These are phyloP conservation scores for Dryas octopetala DNA, from an alignment of 306 rosid genomes.

Conservation along the genomic window DNA sequence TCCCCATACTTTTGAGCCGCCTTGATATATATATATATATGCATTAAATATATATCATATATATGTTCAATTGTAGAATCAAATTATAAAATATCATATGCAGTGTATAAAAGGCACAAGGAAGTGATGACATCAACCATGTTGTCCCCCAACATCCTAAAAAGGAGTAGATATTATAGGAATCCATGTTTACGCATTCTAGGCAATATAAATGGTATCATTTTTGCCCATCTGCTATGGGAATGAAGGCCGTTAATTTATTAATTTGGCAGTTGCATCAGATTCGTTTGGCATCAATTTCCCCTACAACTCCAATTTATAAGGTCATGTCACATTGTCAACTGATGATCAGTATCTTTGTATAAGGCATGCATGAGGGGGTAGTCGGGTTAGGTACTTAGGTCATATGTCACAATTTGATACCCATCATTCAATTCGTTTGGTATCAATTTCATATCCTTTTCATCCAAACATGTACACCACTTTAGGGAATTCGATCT, in stretches of 20 bases:
- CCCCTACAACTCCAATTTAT: not conserved
- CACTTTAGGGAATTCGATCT: conserved; percentile 4
- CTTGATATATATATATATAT: too few species aligned
- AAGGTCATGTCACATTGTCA: not conserved
- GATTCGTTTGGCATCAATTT: conserved; percentile 14
- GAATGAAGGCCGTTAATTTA: not conserved
- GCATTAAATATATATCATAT: too few species aligned
- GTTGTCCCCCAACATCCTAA: not conserved
- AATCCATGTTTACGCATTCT: not conserved
- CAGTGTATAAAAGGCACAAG: not conserved
- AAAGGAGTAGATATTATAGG: not conserved
- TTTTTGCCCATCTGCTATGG: not conserved
- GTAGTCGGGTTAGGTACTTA: not conserved
- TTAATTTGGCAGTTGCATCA: not conserved
- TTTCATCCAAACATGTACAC: conserved; percentile 3
- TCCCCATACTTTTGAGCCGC: too few species aligned
- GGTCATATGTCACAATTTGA: conserved; percentile 7
- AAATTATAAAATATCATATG: not conserved
- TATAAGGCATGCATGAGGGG: too few species aligned
- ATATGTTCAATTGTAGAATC: too few species aligned
- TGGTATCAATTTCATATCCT: not conserved
- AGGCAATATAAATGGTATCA: not conserved
- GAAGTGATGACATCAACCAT: not conserved
- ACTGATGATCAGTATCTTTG: too few species aligned
- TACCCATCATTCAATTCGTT: not conserved